Conservation (phyloP, 306 rosid species). For the Sphenostylis stenocarpa region DNA sequence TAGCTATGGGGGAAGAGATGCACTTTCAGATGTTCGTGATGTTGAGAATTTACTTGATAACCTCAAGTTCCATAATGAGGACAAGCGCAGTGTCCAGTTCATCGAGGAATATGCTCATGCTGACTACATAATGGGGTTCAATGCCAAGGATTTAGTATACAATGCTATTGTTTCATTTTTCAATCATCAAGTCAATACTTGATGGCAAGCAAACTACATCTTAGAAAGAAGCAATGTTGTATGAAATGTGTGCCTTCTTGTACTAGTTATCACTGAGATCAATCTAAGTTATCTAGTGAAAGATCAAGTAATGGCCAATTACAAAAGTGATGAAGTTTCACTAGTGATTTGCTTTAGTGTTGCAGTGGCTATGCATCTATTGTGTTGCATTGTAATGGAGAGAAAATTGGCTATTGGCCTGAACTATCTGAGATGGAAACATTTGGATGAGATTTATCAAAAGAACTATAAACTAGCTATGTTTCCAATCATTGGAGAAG, state of each 20-base stretch:
- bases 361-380: background rate
- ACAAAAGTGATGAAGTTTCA: background rate
- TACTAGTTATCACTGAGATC: background rate
- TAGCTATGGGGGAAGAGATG: constrained; percentile 85
- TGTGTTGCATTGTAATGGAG: background rate
- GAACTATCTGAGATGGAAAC: background rate
- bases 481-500: background rate
- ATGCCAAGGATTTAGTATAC: constrained; percentile 76
- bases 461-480: background rate
- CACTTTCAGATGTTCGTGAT: constrained; percentile 68
- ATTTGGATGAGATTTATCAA: background rate
- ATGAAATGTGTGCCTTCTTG: background rate
- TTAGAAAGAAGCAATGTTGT: constrained; percentile 2
- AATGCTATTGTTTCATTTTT: constrained; percentile 56
- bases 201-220: background rate
- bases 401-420: background rate
- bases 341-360: background rate
- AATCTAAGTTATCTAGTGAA: constrained; percentile 12
- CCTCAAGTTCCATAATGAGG: constrained; percentile 62
- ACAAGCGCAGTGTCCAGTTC: constrained; percentile 61
- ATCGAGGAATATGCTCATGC: constrained; percentile 69
- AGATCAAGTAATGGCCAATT: constrained; percentile 7
- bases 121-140: constrained; percentile 69
- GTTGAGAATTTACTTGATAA: constrained; percentile 58
- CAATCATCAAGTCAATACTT: constrained; percentile 39